Evolutionary conservation across 306 rosid genomes (phyloP), one percentile per base, ranked within the genome.

Genomic region (Prinsepia uniflora): DNA sequence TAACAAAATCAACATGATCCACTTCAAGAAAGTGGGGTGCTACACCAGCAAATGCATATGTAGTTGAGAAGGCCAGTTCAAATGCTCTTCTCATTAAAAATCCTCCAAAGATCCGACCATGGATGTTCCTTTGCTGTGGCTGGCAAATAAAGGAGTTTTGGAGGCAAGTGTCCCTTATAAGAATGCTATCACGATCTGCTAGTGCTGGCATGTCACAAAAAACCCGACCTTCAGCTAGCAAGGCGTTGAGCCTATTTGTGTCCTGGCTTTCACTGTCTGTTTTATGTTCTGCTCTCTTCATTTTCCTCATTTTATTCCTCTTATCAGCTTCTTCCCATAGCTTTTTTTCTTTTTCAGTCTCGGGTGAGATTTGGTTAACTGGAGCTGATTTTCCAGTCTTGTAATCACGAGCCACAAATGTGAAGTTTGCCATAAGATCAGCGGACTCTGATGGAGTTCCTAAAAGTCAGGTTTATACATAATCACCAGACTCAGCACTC

Each of bases 1-100:
- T 91, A 71, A 89, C 43, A 81, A 91, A 91, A 82, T 91, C 97
- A 81, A 91, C 88, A 63, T 87, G 97, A 77, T 91, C 97, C 70
- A 91, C 97, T 87, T 91, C 97, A 54, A 85, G 74, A 77, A 91
- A 91, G 77, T 79, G 85, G 47, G 97, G 96, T 52, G 93, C 96
- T 15, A 73, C 93, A 76, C 97, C 97, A 63, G 90, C 88, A 75
- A 91, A 91, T 54, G 81, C 85, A 71, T 91, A 91, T 46, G 93
- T 83, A 10, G 97, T 91, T 72, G 96, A 70, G 79, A 89, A 89
- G 76, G 96, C 90, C 65, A 91, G 86, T 82, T 91, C 97, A 80
- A 89, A 85, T 1, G 97, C 97, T 83, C 97, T 89, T 70, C 93
- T 76, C 96, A 91, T 91, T 75, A 91, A 75, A 78, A 91, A 91